These are phyloP conservation scores for Leishmania guyanensis DNA, from an alignment of 208 protist species.

Conservation along the genomic window DNA sequence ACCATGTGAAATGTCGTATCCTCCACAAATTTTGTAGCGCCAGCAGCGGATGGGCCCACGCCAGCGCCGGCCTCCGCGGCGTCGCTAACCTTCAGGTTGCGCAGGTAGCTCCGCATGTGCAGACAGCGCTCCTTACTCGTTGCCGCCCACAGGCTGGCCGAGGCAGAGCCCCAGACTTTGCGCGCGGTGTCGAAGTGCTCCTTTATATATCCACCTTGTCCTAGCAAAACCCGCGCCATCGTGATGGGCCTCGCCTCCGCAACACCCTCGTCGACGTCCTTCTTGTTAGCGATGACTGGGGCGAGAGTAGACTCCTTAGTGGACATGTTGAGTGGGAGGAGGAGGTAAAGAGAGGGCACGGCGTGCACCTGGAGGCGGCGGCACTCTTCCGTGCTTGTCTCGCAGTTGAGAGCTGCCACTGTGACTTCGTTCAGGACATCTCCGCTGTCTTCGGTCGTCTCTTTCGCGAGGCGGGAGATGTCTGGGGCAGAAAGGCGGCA, in stretches of 20 bases:
- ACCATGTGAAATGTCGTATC: slow-evolving; percentile 33
- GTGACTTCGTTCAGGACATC: slow-evolving; percentile 25
- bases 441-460: slow-evolving; percentile 3
- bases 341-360: slow-evolving; percentile 46
- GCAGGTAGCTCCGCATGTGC: slow-evolving; percentile 28
- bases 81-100: slow-evolving; percentile 17
- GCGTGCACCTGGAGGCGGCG: slow-evolving; percentile 19
- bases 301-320: not conserved
- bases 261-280: not conserved
- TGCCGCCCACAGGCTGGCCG: not conserved
- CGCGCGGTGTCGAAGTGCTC: slow-evolving; percentile 14
- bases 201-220: not conserved
- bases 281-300: slow-evolving; percentile 2
- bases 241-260: not conserved
- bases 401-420: slow-evolving; percentile 59
- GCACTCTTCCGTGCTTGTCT: slow-evolving; percentile 30
- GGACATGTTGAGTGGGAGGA: slow-evolving; percentile 23
- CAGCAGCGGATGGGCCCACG: too few species aligned
- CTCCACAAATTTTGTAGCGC: slow-evolving; percentile 35
- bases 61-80: not conserved
- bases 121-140: slow-evolving; percentile 13
- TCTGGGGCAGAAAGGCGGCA: slow-evolving; percentile 44
- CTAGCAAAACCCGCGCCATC: slow-evolving; percentile 11
- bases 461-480: slow-evolving; percentile 7
- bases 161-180: slow-evolving; percentile 6